Percentiles rank a stretch among this genome's conserved stretches.
phyloP scores from a whole-genome alignment of 345 rosid genomes.

The Citrus australasica region DNA sequence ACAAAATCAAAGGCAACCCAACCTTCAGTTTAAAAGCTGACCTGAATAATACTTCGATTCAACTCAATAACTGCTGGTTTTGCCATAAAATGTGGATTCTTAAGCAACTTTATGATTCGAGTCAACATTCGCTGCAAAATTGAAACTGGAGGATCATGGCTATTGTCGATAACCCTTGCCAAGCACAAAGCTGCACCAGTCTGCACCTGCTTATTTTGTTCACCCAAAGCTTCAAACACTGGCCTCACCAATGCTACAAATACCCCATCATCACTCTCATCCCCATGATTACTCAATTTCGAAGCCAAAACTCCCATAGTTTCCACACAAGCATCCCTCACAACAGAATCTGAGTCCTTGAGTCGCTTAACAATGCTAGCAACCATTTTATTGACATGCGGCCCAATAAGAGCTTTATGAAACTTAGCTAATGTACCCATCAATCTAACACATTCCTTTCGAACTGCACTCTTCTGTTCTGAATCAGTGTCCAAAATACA shows the following conservation, averaged over 20 bases:
- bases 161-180: conserved; percentile 68
- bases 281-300: conserved; percentile 38
- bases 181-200: conserved; percentile 83
- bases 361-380: conserved; percentile 78
- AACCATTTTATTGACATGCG: conserved; percentile 68
- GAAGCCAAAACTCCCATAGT: conserved; percentile 74
- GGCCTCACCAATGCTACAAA: conserved; percentile 74
- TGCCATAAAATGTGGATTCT: conserved; percentile 76
- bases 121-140: conserved; percentile 74
- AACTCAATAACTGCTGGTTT: conserved; percentile 83
- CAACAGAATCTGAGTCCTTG: conserved; percentile 79
- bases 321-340: conserved; percentile 83
- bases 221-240: conserved; percentile 85
- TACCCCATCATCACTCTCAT: conserved; percentile 36
- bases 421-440: conserved; percentile 57
- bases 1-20: background rate
- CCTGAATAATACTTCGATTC: conserved; percentile 75
- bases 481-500: conserved; percentile 75
- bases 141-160: conserved; percentile 55
- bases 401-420: conserved; percentile 46
- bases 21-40: conserved; percentile 18
- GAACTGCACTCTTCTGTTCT: conserved; percentile 59
- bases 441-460: conserved; percentile 72
- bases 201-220: conserved; percentile 86
- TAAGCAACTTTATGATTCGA: conserved; percentile 70